Conservation (phyloP, 2,329 filamentous ascomycete species). For the Aspergillus niger region DNA sequence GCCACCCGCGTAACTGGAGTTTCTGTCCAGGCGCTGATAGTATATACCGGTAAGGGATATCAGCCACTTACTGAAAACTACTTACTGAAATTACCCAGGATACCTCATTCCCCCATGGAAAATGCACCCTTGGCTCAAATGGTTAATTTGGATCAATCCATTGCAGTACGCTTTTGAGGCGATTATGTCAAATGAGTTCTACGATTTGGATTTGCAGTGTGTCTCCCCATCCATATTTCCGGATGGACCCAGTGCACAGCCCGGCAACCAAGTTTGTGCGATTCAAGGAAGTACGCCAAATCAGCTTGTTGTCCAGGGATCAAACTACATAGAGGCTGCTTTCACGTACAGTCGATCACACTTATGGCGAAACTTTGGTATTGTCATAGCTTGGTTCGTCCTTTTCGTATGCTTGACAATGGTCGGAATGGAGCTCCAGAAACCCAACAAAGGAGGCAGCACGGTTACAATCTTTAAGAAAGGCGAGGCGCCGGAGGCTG, state of each 20-base stretch:
- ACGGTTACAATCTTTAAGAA: constrained; percentile 75
- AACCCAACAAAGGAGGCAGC: constrained; percentile 78
- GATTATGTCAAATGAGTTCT: constrained; percentile 71
- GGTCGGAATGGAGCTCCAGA: constrained; percentile 75
- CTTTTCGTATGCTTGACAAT: constrained; percentile 77
- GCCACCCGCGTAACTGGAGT: constrained; percentile 54
- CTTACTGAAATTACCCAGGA: constrained; percentile 40
- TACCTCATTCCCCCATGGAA: constrained; percentile 63
- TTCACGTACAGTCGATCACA: constrained; percentile 60
- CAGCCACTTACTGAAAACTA: no score
- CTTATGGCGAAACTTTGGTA: constrained; percentile 75
- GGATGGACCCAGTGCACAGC: constrained; percentile 46
- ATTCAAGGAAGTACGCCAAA: constrained; percentile 60
- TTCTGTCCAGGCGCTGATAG: constrained; percentile 54
- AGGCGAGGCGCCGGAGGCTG: constrained; percentile 61
- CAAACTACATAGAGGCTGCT: constrained; percentile 57
- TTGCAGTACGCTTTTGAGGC: constrained; percentile 71
- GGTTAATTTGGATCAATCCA: constrained; percentile 67
- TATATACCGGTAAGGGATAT: constrained; percentile 54
- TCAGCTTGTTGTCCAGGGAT: constrained; percentile 54
- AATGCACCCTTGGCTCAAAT: constrained; percentile 66
- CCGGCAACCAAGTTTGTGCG: constrained; percentile 60
- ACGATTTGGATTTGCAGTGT: constrained; percentile 58
- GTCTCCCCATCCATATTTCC: constrained; percentile 60
- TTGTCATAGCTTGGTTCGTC: constrained; percentile 73